These are phyloP conservation scores for Daphne laureola DNA, from an alignment of 441 rosid genomes.

Conservation along the genomic window DNA sequence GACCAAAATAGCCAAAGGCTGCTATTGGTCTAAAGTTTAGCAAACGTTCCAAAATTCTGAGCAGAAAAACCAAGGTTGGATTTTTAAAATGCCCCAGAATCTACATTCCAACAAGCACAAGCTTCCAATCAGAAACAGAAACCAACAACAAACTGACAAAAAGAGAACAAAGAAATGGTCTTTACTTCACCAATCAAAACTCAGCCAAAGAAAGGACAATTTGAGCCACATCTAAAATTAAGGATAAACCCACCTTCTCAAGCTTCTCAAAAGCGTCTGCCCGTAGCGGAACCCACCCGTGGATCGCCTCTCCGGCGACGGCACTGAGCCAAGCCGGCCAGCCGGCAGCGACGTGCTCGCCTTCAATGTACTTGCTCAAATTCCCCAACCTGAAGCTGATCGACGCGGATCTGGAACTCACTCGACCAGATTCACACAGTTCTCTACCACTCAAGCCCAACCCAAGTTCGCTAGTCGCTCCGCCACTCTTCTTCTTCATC, in stretches of 20 bases:
- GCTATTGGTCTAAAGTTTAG: no score
- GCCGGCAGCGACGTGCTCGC: conserved; percentile 92
- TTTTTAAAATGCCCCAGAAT: no score
- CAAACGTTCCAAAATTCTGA: no score
- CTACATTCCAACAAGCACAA: no score
- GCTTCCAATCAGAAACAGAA: no score
- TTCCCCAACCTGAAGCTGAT: conserved; percentile 71
- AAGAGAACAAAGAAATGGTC: not conserved
- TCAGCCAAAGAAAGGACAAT: no score
- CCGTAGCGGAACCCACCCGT: conserved; percentile 87
- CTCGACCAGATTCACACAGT: conserved; percentile 67
- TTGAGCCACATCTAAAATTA: not conserved
- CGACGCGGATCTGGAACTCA: conserved; percentile 56
- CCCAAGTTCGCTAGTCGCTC: conserved; percentile 9
- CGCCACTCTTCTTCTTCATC: conserved; percentile 7
- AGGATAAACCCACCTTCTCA: conserved; percentile 55
- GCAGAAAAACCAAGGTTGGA: no score
- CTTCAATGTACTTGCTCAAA: conserved; percentile 63
- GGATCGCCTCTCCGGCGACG: conserved; percentile 92
- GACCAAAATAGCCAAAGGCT: no score
- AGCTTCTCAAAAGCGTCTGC: conserved; percentile 78
- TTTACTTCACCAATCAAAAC: not conserved
- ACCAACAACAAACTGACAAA: no score
- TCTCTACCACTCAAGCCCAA: conserved; percentile 34
- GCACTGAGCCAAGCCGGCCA: conserved; percentile 98